A percentile compares a stretch with the other conserved stretches of the same genome.
These are phyloP conservation scores for Alternaria conjuncta DNA, from an alignment of 2,329 filamentous ascomycete species.

Conservation along the genomic window DNA sequence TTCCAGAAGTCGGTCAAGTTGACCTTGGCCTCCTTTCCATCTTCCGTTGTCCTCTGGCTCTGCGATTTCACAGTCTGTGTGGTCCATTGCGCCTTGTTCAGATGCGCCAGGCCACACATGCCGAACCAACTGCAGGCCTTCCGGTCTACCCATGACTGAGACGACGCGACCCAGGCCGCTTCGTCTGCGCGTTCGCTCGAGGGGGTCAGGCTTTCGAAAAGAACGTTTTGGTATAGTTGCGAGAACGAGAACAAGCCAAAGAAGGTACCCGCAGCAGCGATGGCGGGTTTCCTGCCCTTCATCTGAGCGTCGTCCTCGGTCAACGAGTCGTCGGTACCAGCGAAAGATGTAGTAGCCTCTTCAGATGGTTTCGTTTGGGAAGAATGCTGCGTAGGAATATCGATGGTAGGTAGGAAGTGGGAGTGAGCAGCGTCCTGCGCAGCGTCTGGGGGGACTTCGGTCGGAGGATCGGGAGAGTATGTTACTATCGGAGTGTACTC, in stretches of 20 bases:
- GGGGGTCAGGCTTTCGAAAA: constrained; percentile 43
- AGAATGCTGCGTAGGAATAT: constrained; percentile 34
- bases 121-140: constrained; percentile 76
- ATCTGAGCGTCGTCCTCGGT: constrained; percentile 37
- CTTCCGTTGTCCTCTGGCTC: constrained; percentile 17
- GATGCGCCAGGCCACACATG: constrained; percentile 78
- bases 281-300: constrained; percentile 44
- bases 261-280: constrained; percentile 45
- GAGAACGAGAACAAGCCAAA: constrained; percentile 47
- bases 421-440: constrained; percentile 38
- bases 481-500: constrained; percentile 32
- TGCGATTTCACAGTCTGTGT: constrained; percentile 34
- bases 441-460: constrained; percentile 19
- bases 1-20: constrained; percentile 49
- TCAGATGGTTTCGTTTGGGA: constrained; percentile 29
- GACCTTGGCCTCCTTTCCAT: constrained; percentile 17
- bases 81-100: constrained; percentile 59
- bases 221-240: constrained; percentile 44
- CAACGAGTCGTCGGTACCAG: constrained; percentile 18
- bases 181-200: constrained; percentile 44
- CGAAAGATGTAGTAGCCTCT: constrained; percentile 23
- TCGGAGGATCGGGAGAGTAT: constrained; percentile 21
- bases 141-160: constrained; percentile 48
- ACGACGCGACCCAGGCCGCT: constrained; percentile 44
- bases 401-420: constrained; percentile 31